Conservation (phyloP, 202 grass and related monocot species). For the Zoysia matrella region DNA sequence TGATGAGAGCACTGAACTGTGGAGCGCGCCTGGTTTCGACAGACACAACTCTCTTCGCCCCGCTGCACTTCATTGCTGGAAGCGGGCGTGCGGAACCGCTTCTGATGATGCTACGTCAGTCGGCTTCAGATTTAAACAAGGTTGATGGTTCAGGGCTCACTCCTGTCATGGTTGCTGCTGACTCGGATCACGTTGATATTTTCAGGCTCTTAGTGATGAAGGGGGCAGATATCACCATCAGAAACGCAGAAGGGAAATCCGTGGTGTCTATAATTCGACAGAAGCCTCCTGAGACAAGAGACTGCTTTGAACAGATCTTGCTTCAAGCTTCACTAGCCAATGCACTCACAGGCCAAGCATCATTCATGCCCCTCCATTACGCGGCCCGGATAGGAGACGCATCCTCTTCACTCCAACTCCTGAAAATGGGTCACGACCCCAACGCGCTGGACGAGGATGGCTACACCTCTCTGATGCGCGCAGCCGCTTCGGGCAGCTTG, state of each 20-base stretch:
- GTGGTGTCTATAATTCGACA: constrained; percentile 50
- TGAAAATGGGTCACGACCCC: constrained; percentile 61
- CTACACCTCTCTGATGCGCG: constrained; percentile 64
- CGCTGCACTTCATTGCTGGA: constrained; percentile 57
- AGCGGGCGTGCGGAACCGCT: constrained; percentile 51
- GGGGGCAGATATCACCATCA: constrained; percentile 60
- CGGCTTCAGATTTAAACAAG: constrained; percentile 55
- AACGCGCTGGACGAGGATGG: constrained; percentile 57
- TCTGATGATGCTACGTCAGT: constrained; percentile 60
- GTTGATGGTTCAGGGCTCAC: constrained; percentile 61
- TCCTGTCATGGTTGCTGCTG: constrained; percentile 60
- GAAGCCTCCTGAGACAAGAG: constrained; percentile 45
- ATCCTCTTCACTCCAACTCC: constrained; percentile 53
- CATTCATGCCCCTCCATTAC: constrained; percentile 63
- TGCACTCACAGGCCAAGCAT: constrained; percentile 33
- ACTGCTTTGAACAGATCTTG: constrained; percentile 61
- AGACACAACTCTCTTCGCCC: constrained; percentile 53
- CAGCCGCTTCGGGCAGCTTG: constrained; percentile 45
- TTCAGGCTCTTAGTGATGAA: constrained; percentile 68
- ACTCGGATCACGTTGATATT: constrained; percentile 51
- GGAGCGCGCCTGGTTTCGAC: constrained; percentile 45
- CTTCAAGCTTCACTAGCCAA: constrained; percentile 52
- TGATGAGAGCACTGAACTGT: constrained; percentile 48
- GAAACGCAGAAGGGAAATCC: constrained; percentile 39
- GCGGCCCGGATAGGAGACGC: constrained; percentile 56